These are phyloP conservation scores for Dissophora ornata DNA, from an alignment of 192 early-diverging fungal species.

Conservation along the genomic window DNA sequence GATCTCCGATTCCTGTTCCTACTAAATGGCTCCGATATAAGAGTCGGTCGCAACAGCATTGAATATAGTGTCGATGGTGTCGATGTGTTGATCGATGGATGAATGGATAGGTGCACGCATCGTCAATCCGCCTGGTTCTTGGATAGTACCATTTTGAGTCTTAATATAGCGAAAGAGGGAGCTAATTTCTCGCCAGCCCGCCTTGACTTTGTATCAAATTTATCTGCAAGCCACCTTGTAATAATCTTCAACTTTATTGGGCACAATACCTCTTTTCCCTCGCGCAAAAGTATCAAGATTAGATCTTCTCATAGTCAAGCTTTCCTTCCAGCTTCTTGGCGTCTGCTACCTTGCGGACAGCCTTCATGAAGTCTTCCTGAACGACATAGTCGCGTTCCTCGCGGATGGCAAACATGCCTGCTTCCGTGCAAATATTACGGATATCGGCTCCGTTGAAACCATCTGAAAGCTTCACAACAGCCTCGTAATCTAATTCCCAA, in stretches of 20 bases:
- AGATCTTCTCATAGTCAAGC: slow-evolving; percentile 89
- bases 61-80: too few species aligned
- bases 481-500: slow-evolving; percentile 99
- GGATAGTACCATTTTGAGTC: slow-evolving; percentile 31
- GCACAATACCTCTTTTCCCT: too few species aligned
- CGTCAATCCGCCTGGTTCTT: neutral
- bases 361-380: slow-evolving; percentile 99
- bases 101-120: slow-evolving; percentile 9
- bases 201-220: neutral
- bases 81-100: slow-evolving; percentile 9
- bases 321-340: slow-evolving; percentile 96
- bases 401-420: slow-evolving; percentile 99
- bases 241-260: too few species aligned
- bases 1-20: too few species aligned
- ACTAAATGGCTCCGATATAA: too few species aligned
- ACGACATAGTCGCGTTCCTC: slow-evolving; percentile 97
- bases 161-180: slow-evolving; percentile 34
- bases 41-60: too few species aligned
- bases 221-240: neutral
- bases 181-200: neutral
- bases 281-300: too few species aligned
- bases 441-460: slow-evolving; percentile 99
- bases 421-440: slow-evolving; percentile 99
- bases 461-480: slow-evolving; percentile 97
- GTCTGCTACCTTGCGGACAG: slow-evolving; percentile 97